A percentile compares a stretch with the other conserved stretches of the same genome.
Conservation (phyloP, 805 yeast genomes). For the Candida caryicola region DNA sequence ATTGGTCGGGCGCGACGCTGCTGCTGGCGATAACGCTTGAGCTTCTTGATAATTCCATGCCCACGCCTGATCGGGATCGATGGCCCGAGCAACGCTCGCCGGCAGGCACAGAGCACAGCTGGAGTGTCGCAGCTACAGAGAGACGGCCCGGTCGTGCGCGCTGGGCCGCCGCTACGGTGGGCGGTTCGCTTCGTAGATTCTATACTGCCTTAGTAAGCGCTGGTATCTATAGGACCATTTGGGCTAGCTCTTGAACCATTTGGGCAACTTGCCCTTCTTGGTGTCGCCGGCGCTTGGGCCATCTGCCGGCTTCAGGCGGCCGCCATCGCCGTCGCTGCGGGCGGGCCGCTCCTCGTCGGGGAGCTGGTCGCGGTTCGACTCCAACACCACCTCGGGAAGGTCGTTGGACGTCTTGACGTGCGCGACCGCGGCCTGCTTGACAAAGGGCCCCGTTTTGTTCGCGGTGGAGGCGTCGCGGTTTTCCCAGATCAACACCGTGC, state of each 20-base stretch:
- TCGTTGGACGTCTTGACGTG: slow-evolving; percentile 24
- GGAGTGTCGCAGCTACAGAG: too few species aligned
- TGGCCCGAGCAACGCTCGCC: too few species aligned
- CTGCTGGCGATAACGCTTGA: too few species aligned
- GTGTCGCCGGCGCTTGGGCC: slow-evolving; percentile 2
- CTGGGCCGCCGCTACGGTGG: too few species aligned
- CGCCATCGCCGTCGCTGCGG: not conserved
- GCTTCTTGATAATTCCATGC: too few species aligned
- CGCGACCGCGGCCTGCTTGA: slow-evolving; percentile 15
- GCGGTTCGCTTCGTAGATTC: too few species aligned
- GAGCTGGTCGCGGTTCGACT: slow-evolving; percentile 28
- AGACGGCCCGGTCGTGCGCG: too few species aligned
- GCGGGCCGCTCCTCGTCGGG: slow-evolving; percentile 23
- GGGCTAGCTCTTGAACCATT: slow-evolving; percentile 11
- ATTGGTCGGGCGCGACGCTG: too few species aligned
- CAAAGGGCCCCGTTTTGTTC: slow-evolving; percentile 23
- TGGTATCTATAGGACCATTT: too few species aligned
- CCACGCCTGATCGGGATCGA: too few species aligned
- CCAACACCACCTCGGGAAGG: slow-evolving; percentile 37
- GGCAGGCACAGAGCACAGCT: too few species aligned
- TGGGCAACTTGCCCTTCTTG: slow-evolving; percentile 7
- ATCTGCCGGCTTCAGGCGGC: not conserved
- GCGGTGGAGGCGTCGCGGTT: slow-evolving; percentile 8
- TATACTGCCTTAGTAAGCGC: not conserved
- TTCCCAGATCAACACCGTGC: slow-evolving; percentile 38